These are phyloP conservation scores for Castanopsis chinensis DNA, from an alignment of 306 rosid species.

Conservation along the genomic window DNA sequence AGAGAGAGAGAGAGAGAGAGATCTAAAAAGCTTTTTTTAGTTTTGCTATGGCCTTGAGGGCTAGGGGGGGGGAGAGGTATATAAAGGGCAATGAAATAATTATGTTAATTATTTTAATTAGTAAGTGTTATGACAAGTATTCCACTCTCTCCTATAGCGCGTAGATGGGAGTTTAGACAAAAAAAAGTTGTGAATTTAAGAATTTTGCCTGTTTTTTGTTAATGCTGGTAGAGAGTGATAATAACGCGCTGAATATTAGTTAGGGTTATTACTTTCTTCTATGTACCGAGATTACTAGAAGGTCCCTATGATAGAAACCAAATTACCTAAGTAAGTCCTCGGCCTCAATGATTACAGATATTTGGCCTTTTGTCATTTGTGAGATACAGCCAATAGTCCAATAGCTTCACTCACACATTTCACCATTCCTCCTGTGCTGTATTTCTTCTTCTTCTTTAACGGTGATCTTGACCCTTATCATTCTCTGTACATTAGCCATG, in stretches of 20 bases:
- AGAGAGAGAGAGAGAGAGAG: conserved; percentile 7
- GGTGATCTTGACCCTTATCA: too few species aligned
- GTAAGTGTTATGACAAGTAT: not conserved
- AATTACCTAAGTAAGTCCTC: conserved; percentile 28
- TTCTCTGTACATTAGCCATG: too few species aligned
- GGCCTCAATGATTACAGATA: conserved; percentile 30
- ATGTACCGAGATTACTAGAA: not conserved
- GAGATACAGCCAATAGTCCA: not conserved
- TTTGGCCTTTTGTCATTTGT: conserved; percentile 6
- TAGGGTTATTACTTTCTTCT: not conserved
- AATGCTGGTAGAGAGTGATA: not conserved
- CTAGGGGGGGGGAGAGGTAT: conserved; percentile 20
- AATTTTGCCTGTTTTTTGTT: too few species aligned
- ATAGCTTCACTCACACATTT: too few species aligned
- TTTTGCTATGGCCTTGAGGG: not conserved
- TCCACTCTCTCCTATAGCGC: conserved; percentile 2
- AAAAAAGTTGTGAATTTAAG: not conserved
- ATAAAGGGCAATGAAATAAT: conserved; percentile 33
- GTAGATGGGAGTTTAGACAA: not conserved
- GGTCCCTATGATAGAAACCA: conserved; percentile 5
- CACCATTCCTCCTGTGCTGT: too few species aligned
- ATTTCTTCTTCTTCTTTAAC: too few species aligned
- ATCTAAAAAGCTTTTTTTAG: not conserved
- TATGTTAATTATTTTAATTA: conserved; percentile 4
- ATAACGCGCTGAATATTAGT: conserved; percentile 3